Base-by-base conservation (phyloP, 73 alveolate genomes). In the Symbiodinium natans region DNA sequence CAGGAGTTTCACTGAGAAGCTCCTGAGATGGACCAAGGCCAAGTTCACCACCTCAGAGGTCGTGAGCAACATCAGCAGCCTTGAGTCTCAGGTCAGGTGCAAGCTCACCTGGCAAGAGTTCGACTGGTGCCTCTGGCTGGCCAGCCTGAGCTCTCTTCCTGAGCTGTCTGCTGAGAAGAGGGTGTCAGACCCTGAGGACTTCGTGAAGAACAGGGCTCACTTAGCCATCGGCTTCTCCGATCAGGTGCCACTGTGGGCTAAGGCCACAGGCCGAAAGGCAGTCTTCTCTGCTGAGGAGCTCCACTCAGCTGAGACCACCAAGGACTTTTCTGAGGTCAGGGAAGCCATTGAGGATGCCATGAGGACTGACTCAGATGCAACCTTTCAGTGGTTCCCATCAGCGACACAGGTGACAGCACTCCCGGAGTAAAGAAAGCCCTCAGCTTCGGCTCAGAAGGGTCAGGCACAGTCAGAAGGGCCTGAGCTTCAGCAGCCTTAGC, bases 181-280 rank as follows among this genome's bases (percentile, higher is more conserved):
- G 21, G 84, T 74, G 41, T 41, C 42, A 23, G 41, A 21, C n/a
- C 84, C 84, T 74, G 46, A 74, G 84, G 42, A 74, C 43, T 74
- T 74, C 33, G 84, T 74, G 6, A 3, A 8, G 5, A 25, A 21
- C 19, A 21, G 84, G 6, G n/a, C 5, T 3, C 63, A 48, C 63
- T 48, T 48, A 17, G 63, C 17, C 23, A 17, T 48, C 23, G 63
- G 63, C 23, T 31, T n/a, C 17, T 31, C 43, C 5, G 43, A 74
- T n/a, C 84, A 74, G 43, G 21, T 74, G 11, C 84, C 84, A 13
- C 42, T 74, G 41, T 74, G 84, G 84, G 84, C 84, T 31, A 74
- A 74, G 84, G 5, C 84, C 23, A 74, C 84, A 13, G 84, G 84
- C 43, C 27, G 84, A 43, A 74, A 74, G n/a, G 84, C 46, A 8